Percentiles rank a stretch among this genome's conserved stretches.
Conservation (phyloP, 2,329 filamentous ascomycete genomes). For the Fusarium illudens region DNA sequence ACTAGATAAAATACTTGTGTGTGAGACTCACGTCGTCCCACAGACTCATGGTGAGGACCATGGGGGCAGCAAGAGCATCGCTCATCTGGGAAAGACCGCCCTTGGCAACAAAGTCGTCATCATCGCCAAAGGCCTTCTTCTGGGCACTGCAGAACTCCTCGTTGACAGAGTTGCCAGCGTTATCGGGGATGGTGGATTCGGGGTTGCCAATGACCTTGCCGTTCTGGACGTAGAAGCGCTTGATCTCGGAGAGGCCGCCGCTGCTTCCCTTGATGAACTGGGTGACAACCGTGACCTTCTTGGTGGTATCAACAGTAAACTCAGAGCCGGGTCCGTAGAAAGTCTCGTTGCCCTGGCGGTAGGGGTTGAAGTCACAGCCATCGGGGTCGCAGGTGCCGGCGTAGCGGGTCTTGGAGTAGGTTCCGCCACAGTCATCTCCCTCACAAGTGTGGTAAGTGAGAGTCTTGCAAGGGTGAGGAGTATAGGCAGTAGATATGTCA, state of each 20-base stretch:
- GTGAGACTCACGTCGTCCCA: slow-evolving; percentile 65
- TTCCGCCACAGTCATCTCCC: slow-evolving; percentile 59
- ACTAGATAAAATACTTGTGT: no score
- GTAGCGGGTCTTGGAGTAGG: slow-evolving; percentile 63
- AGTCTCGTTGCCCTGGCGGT: slow-evolving; percentile 67
- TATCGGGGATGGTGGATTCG: slow-evolving; percentile 49
- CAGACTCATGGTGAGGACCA: slow-evolving; percentile 58
- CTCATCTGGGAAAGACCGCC: slow-evolving; percentile 67
- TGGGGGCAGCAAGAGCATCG: slow-evolving; percentile 49
- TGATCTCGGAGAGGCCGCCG: slow-evolving; percentile 66
- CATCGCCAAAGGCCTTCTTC: slow-evolving; percentile 65
- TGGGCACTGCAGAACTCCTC: slow-evolving; percentile 65
- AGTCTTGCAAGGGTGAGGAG: slow-evolving; percentile 68
- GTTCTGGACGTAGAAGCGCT: slow-evolving; percentile 71
- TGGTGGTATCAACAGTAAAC: slow-evolving; percentile 65
- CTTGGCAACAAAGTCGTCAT: slow-evolving; percentile 59
- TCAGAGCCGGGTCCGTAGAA: slow-evolving; percentile 67
- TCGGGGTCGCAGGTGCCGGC: slow-evolving; percentile 70
- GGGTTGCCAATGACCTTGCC: slow-evolving; percentile 65
- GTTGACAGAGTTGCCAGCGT: slow-evolving; percentile 59
- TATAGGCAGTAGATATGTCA: slow-evolving; percentile 67
- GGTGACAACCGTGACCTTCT: slow-evolving; percentile 70
- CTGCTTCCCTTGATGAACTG: slow-evolving; percentile 62
- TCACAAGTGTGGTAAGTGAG: slow-evolving; percentile 60
- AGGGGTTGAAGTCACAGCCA: slow-evolving; percentile 75